These are phyloP conservation scores for Lentithecium fluviatile DNA, from an alignment of 495 filamentous ascomycete genomes.

Conservation along the genomic window DNA sequence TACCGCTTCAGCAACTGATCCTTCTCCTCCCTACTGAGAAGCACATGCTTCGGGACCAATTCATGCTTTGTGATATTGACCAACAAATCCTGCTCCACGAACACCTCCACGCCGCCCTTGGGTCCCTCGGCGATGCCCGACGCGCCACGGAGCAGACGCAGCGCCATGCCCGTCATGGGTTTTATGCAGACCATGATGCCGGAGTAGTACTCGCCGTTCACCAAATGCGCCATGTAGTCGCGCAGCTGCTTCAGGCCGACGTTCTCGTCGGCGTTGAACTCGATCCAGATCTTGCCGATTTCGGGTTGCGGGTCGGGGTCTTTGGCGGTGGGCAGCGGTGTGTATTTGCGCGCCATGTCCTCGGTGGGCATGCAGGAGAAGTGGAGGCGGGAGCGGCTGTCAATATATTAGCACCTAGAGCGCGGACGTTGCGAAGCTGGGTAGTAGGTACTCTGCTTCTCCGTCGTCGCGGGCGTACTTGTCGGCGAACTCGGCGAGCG, in stretches of 20 bases:
- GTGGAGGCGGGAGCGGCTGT: constrained; percentile 76
- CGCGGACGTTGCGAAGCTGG: neutral
- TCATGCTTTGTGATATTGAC: constrained; percentile 99
- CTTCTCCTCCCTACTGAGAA: constrained; percentile 90
- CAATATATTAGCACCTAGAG: neutral
- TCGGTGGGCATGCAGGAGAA: constrained; percentile 81
- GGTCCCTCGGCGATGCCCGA: constrained; percentile 79
- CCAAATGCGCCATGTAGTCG: constrained; percentile 77
- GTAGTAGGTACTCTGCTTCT: constrained; percentile 60
- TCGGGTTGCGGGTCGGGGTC: constrained; percentile 60
- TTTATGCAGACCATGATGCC: constrained; percentile 83
- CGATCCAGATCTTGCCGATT: constrained; percentile 87
- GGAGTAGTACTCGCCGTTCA: constrained; percentile 73
- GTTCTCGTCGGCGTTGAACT: constrained; percentile 74
- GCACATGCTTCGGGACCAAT: constrained; percentile 88
- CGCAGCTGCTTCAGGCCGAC: constrained; percentile 92
- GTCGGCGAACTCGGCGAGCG: constrained; percentile 68
- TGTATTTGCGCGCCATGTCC: constrained; percentile 81
- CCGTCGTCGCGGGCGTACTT: constrained; percentile 69
- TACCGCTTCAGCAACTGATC: constrained; percentile 77
- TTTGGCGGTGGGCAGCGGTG: constrained; percentile 58
- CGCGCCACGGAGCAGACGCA: constrained; percentile 74
- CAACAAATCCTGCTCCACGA: constrained; percentile 90
- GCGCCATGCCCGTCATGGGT: constrained; percentile 76
- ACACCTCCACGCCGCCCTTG: constrained; percentile 73